phyloP scores from a whole-genome alignment of 176 grass and related monocot species.

The Aegilops speltoides region DNA sequence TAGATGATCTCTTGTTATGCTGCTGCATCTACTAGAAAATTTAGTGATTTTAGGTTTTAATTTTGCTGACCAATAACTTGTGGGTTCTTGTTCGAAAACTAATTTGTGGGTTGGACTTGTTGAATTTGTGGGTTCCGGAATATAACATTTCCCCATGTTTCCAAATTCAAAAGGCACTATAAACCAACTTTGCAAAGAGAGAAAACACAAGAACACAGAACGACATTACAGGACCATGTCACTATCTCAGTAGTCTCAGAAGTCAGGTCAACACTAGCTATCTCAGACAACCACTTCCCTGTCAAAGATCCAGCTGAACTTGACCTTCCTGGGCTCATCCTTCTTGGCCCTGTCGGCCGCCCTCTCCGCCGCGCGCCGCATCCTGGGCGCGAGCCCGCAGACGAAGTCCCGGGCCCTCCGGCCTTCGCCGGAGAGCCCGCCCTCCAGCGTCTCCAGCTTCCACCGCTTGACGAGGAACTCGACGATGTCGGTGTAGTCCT shows the following conservation, averaged over 20 bases:
- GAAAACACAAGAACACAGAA: slow-evolving; percentile 10
- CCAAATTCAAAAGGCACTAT: neutral
- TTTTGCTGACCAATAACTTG: neutral
- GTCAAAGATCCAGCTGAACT: slow-evolving; percentile 89
- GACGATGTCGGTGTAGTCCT: slow-evolving; percentile 85
- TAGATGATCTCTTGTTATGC: neutral
- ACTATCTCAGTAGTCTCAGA: neutral
- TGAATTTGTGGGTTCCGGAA: neutral
- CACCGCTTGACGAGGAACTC: slow-evolving; percentile 80
- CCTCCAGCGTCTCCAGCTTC: slow-evolving; percentile 65
- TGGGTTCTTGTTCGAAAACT: neutral
- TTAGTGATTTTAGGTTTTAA: neutral
- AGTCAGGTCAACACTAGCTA: slow-evolving; percentile 5
- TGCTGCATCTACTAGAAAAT: neutral
- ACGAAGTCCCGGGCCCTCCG: slow-evolving; percentile 79
- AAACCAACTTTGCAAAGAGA: slow-evolving; percentile 25
- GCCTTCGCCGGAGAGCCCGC: slow-evolving; percentile 66
- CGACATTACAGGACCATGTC: neutral
- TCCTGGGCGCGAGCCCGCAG: slow-evolving; percentile 63
- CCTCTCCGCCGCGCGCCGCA: slow-evolving; percentile 70
- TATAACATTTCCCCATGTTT: neutral
- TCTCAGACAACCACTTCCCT: slow-evolving; percentile 49
- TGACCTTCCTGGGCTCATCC: slow-evolving; percentile 47
- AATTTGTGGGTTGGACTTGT: neutral
- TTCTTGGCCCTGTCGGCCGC: slow-evolving; percentile 62